Base-by-base conservation (phyloP, 371 early-diverging fungal species). In the Fennellomyces sp. region DNA sequence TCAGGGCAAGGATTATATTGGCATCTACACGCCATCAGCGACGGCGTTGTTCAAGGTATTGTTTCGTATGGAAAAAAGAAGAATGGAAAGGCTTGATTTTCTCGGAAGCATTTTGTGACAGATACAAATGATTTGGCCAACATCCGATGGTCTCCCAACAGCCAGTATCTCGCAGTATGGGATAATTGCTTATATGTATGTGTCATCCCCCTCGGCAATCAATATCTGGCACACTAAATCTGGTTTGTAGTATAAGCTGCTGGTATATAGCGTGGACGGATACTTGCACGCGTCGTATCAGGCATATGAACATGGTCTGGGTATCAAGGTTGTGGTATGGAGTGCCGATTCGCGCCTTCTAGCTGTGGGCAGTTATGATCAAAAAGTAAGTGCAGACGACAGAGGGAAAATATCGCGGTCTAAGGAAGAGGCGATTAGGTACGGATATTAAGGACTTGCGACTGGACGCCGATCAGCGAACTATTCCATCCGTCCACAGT, bases 81-180 rank as follows among this genome's bases (percentile, higher is more conserved):
- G 5, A 5, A 36, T 31, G 3, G n/a, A 45, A 15, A 17, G 7
- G 5, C 23, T 45, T 27, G 4, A 45, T 6, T 23, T 45, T 45
- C 5, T 13, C 6, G 3, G 23, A 57, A 90, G 84, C 77, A 84
- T 28, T 86, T 93, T 56, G 80, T 75, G 12, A 59, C 87, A 7
- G 89, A 89, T 26, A 91, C 91, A 0, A 62, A 66, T 1, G 94
- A 95, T 66, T 47, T 87, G 30, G 82, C 79, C 10, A 84, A 90
- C 51, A 53, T 94, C 5, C 68, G 72, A 41, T 94, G 94, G 94
- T 94, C 95, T 5, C 94, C 94, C 4, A 87, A 94, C 64, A 92
- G 94, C 26, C 75, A 81, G 51, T 91, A 71, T 52, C 72, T 95
- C 31, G 89, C 80, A 1, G 87, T 82, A 5, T 92, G 90, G 90